A percentile compares a stretch with the other conserved stretches of the same genome.
Conservation (phyloP, 352 stramenopile genomes). For the Peronospora farinosa region DNA sequence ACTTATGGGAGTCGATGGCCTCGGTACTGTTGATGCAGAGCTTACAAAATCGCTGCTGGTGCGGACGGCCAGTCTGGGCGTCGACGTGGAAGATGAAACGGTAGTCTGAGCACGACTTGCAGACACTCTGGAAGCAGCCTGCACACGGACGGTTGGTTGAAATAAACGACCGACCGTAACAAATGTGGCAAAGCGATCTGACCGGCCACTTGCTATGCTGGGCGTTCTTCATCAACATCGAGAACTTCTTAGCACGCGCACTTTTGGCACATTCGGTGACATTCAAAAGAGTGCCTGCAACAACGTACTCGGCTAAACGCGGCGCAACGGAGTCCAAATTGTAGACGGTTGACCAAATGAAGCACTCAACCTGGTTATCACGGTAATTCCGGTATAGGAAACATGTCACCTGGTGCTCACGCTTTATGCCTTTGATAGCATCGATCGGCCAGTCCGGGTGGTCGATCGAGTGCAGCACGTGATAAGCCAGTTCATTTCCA, state of each 20-base stretch:
- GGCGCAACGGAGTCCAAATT: slow-evolving; percentile 33
- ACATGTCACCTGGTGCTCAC: slow-evolving; percentile 39
- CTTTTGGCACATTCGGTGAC: slow-evolving; percentile 34
- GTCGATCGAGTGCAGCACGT: slow-evolving; percentile 56
- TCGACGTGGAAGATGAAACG: slow-evolving; percentile 44
- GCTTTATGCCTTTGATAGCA: slow-evolving; percentile 42
- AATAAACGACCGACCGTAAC: slow-evolving; percentile 35
- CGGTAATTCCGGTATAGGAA: slow-evolving; percentile 37
- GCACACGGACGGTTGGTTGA: slow-evolving; percentile 36
- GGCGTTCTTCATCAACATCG: slow-evolving; percentile 30
- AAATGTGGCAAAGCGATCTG: slow-evolving; percentile 37
- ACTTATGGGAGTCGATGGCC: slow-evolving; percentile 25
- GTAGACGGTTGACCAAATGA: slow-evolving; percentile 42
- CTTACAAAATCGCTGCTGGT: slow-evolving; percentile 41
- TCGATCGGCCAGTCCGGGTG: slow-evolving; percentile 43
- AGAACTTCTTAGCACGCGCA: slow-evolving; percentile 39
- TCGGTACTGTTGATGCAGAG: slow-evolving; percentile 40
- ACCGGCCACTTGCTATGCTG: slow-evolving; percentile 31
- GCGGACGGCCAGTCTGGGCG: slow-evolving; percentile 28
- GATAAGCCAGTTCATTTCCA: slow-evolving; percentile 42
- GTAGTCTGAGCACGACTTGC: slow-evolving; percentile 41
- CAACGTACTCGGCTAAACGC: slow-evolving; percentile 39
- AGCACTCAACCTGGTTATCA: slow-evolving; percentile 31
- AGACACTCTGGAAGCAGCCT: slow-evolving; percentile 43
- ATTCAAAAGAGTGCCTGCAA: slow-evolving; percentile 31